Base-by-base conservation (phyloP, 352 stramenopile species). In the Phytophthora sansomeana region DNA sequence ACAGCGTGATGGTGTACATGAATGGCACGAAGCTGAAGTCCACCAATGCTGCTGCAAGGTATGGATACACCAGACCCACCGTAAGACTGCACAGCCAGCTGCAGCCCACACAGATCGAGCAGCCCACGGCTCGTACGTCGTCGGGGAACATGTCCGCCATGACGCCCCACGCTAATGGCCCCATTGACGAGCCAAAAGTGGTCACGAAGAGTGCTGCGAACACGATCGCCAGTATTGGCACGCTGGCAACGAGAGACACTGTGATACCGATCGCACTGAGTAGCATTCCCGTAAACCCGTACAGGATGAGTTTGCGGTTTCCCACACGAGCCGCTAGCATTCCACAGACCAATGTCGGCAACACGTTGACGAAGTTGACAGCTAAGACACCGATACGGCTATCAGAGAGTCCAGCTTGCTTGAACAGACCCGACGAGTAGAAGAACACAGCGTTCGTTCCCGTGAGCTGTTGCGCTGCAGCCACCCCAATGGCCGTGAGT, bases 371-470 rank as follows among this genome's bases (percentile, higher is more conserved):
- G 41, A 78, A 66, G 35, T 82, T 81, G 46, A 91, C 69, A 13
- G 81, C 69, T 13, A 85, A 48, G 35, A 71, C 83, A 36, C 78
- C 83, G 17, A 89, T 54, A 8, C 80, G 80, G 29, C 70, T 73
- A 47, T 91, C 83, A 0, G 59, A 58, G 26, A 91, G 69, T 1
- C 83, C 80, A 2, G 80, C 80, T 44, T 80, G 56, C 17, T 73
- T 78, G 59, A 91, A 91, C 33, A 91, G 70, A 7, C 58, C 63
- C 10, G 76, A 87, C n/a, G 83, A 87, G 62, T 91, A 91, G 64
- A 86, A 81, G 64, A 87, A 90, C 11, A 90, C 75, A 24, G 77
- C 83, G 49, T 86, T 91, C 51, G 89, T 77, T 28, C 80, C 82
- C 3, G 74, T 81, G 38, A 91, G 74, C 44, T 89, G 83, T 51